Percentiles rank a stretch among this genome's conserved stretches.
These are phyloP conservation scores for Leptoxyphium fumago DNA, from an alignment of 2,329 filamentous ascomycete genomes.

Conservation along the genomic window DNA sequence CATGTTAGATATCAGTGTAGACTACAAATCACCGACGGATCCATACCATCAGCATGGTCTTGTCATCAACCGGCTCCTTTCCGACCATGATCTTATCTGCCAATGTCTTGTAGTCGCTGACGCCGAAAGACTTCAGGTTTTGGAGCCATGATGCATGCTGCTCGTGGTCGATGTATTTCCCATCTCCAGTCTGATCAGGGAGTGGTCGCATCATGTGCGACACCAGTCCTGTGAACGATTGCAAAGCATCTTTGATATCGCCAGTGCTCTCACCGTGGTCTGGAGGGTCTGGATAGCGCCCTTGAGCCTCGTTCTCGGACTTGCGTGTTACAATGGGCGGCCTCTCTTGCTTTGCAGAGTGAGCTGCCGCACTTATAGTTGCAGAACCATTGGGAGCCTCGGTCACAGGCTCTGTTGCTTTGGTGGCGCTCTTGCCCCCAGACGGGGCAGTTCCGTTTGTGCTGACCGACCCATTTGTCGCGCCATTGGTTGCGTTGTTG, in stretches of 20 bases:
- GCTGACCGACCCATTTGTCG: not conserved
- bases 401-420: not conserved
- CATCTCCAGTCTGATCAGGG: not conserved
- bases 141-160: not conserved
- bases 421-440: not conserved
- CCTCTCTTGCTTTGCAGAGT: too few species aligned
- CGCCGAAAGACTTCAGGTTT: not conserved
- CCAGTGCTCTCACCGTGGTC: not conserved
- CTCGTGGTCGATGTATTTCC: not conserved
- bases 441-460: not conserved
- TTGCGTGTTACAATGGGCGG: not conserved
- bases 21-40: not conserved
- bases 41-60: constrained; percentile 1
- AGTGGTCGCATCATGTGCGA: constrained; percentile 6
- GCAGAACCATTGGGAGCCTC: not conserved
- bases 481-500: not conserved
- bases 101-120: constrained; percentile 1
- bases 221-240: not conserved
- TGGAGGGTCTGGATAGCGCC: not conserved
- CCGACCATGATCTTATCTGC: not conserved
- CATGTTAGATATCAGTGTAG: not conserved
- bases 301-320: not conserved
- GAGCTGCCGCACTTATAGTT: too few species aligned
- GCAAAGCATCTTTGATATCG: not conserved
- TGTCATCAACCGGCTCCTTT: constrained; percentile 1